These are phyloP conservation scores for Suillus brevipes DNA, from an alignment of 768 basidiomycete species.

Conservation along the genomic window DNA sequence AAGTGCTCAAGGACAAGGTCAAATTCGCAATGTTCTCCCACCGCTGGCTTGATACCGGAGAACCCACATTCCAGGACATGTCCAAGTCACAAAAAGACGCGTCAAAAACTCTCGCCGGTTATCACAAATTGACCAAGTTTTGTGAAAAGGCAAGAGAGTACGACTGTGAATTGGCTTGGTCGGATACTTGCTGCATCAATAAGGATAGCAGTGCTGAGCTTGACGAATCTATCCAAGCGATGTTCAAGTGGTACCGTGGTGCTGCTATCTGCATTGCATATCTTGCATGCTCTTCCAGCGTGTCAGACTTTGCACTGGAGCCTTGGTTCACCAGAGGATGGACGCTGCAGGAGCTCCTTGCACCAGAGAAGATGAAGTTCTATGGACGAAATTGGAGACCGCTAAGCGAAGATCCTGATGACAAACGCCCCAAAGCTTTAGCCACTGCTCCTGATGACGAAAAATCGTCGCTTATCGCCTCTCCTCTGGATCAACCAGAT, in stretches of 20 bases:
- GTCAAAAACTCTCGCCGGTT: slow-evolving; percentile 10
- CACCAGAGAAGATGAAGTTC: slow-evolving; percentile 19
- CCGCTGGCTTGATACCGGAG: slow-evolving; percentile 21
- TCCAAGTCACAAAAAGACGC: neutral
- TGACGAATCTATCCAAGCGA: slow-evolving; percentile 31
- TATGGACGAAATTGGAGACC: slow-evolving; percentile 22
- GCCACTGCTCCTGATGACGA: slow-evolving; percentile 1
- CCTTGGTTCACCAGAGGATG: slow-evolving; percentile 27
- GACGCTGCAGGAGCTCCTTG: slow-evolving; percentile 18
- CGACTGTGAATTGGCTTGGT: slow-evolving; percentile 24
- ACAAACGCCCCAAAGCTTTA: slow-evolving; percentile 11
- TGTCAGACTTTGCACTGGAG: slow-evolving; percentile 15
- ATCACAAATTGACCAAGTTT: slow-evolving; percentile 18
- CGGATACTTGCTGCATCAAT: slow-evolving; percentile 22
- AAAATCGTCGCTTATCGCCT: slow-evolving; percentile 13
- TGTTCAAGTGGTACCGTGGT: slow-evolving; percentile 29
- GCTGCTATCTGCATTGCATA: slow-evolving; percentile 26
- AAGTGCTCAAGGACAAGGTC: neutral
- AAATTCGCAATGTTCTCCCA: slow-evolving; percentile 17
- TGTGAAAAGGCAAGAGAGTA: slow-evolving; percentile 21
- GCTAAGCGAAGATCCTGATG: slow-evolving; percentile 5
- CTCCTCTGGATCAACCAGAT: neutral
- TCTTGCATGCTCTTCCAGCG: slow-evolving; percentile 15
- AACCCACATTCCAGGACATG: slow-evolving; percentile 18
- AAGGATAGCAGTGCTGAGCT: slow-evolving; percentile 31